Percentiles rank a stretch among this genome's conserved stretches.
Evolutionary conservation across 139 green algal species (phyloP).

Genomic region (Chlorella sp.): DNA sequence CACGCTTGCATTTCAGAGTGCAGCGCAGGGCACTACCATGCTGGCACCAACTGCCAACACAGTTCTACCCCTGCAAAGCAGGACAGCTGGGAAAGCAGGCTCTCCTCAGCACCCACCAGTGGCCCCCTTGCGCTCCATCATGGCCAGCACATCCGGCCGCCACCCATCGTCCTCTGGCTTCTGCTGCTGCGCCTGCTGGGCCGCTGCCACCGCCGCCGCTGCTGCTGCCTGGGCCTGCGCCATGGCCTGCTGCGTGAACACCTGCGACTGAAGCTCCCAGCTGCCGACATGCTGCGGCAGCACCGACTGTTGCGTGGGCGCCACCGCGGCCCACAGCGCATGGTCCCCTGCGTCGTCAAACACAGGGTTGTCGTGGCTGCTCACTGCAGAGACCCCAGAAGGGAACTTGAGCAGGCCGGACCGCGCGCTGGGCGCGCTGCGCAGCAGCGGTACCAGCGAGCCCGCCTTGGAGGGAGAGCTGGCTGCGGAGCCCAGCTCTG

Average conservation of each 20-base stretch:
- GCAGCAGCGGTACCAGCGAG: conserved; percentile 26
- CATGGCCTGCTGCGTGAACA: conserved; percentile 13
- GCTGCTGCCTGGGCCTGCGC: conserved; percentile 11
- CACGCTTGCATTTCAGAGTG: no score
- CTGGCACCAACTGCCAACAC: no score
- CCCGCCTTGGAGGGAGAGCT: conserved; percentile 25
- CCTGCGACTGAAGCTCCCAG: conserved; percentile 29
- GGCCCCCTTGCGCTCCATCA: conserved; percentile 27
- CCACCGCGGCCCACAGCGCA: background rate
- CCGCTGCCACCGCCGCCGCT: background rate
- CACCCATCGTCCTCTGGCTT: background rate
- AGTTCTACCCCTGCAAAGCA: no score
- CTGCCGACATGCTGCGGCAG: conserved; percentile 23
- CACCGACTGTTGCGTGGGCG: conserved; percentile 14
- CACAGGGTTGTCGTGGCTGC: conserved; percentile 32
- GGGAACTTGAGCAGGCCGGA: conserved; percentile 22
- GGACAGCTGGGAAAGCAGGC: no score
- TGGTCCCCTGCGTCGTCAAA: background rate
- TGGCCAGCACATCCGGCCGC: background rate
- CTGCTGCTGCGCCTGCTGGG: background rate
- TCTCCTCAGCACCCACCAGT: conserved; percentile 18
- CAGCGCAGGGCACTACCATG: background rate
- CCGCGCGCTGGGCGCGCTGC: background rate
- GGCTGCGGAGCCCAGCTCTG: background rate
- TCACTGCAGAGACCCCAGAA: background rate